Conservation (phyloP, 148 eudicot genomes). For the Chenopodium album region DNA sequence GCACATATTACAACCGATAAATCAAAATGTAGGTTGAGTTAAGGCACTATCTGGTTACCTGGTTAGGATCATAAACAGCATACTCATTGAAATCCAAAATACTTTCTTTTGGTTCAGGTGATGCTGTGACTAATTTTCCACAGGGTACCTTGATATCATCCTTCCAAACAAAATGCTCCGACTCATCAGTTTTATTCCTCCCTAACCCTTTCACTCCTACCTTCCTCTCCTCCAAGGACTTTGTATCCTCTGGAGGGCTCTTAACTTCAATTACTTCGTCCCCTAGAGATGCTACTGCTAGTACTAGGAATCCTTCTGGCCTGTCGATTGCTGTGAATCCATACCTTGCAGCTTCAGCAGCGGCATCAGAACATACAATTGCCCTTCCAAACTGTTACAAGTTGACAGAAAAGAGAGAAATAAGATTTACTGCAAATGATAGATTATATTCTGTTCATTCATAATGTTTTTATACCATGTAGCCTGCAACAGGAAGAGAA, state of each 20-base stretch:
- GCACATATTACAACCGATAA: neutral
- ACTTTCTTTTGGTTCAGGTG: slow-evolving; percentile 60
- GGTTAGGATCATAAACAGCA: slow-evolving; percentile 78
- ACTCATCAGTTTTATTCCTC: slow-evolving; percentile 61
- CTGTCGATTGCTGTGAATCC: slow-evolving; percentile 76
- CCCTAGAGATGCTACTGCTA: slow-evolving; percentile 79
- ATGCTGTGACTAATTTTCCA: slow-evolving; percentile 59
- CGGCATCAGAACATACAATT: slow-evolving; percentile 77
- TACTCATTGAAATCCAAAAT: slow-evolving; percentile 82
- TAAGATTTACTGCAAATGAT: neutral
- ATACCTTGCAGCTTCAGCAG: slow-evolving; percentile 84
- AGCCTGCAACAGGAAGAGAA: slow-evolving; percentile 72
- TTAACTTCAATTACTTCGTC: slow-evolving; percentile 47
- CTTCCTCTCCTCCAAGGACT: slow-evolving; percentile 55
- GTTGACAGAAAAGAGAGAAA: neutral
- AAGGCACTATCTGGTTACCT: slow-evolving; percentile 33
- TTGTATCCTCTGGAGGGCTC: slow-evolving; percentile 62
- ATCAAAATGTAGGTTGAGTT: neutral
- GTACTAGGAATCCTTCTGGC: slow-evolving; percentile 76
- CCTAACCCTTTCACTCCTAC: slow-evolving; percentile 70
- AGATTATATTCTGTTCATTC: neutral
- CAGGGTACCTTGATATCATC: slow-evolving; percentile 82
- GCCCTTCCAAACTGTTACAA: slow-evolving; percentile 70
- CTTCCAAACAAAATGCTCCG: slow-evolving; percentile 77
- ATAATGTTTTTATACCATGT: slow-evolving; percentile 46